Evolutionary conservation across 108 stramenopile species (phyloP).

Genomic region (Pseudonitzschia delicatissima): DNA sequence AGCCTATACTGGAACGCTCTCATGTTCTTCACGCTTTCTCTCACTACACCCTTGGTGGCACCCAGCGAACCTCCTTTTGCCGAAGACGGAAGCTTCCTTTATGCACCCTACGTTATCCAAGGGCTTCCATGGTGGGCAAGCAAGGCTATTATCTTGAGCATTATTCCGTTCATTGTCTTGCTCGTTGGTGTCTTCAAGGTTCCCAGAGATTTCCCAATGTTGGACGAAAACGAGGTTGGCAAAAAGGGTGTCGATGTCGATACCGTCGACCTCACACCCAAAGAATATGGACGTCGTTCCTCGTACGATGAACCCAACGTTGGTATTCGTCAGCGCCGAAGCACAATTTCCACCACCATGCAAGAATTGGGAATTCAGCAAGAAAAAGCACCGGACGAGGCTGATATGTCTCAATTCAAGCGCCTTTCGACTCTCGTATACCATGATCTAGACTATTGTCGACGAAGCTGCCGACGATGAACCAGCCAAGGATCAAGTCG

Average conservation of each 20-base stretch:
- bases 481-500: too few species aligned
- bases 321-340: conserved; percentile 2
- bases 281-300: conserved; percentile 8
- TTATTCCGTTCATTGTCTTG: not conserved
- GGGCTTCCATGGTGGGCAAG: conserved; percentile 14
- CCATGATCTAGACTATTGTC: too few species aligned
- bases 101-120: not conserved
- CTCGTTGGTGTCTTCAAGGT: conserved; percentile 24
- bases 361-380: conserved; percentile 8
- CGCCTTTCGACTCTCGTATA: too few species aligned
- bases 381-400: too few species aligned
- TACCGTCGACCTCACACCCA: conserved; percentile 11
- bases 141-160: conserved; percentile 5
- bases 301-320: conserved; percentile 19
- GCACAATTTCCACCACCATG: conserved; percentile 7
- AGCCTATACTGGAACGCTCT: conserved; percentile 11
- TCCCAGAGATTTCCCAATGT: conserved; percentile 25
- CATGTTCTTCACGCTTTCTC: conserved; percentile 9
- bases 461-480: too few species aligned
- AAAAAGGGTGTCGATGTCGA: conserved; percentile 12
- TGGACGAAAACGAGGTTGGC: conserved; percentile 3
- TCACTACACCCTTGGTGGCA: not conserved
- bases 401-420: too few species aligned
- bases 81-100: not conserved
- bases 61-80: not conserved